Percentiles rank a stretch among this genome's conserved stretches.
Conservation (phyloP, 2,329 filamentous ascomycete genomes). For the Colletotrichum cereale region DNA sequence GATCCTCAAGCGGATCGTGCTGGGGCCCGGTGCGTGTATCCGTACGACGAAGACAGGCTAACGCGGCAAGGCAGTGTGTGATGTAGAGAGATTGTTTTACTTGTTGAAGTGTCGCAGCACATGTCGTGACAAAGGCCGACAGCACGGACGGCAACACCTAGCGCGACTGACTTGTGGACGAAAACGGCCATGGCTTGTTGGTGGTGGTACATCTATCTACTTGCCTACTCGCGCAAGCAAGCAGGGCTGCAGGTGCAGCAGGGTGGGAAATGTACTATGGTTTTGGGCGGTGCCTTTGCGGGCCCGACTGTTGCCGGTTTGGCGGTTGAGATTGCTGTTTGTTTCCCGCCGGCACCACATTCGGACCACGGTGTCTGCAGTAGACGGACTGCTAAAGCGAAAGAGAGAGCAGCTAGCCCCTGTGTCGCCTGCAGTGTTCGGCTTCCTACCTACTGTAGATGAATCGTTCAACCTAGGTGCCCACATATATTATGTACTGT, state of each 20-base stretch:
- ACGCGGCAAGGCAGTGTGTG: slow-evolving; percentile 7
- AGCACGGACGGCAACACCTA: slow-evolving; percentile 29
- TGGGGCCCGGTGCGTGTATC: background rate
- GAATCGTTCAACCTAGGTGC: no score
- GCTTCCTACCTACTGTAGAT: no score
- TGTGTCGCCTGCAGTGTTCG: background rate
- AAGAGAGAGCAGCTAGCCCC: background rate
- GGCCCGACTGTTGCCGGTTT: slow-evolving; percentile 16
- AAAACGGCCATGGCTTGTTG: slow-evolving; percentile 14
- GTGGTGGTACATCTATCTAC: background rate
- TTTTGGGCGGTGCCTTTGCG: background rate
- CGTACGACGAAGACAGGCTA: background rate
- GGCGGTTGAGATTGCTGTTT: slow-evolving; percentile 19
- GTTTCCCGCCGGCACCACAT: background rate
- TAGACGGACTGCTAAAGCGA: background rate
- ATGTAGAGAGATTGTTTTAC: slow-evolving; percentile 7
- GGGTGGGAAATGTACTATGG: background rate
- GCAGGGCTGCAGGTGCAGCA: slow-evolving; percentile 7
- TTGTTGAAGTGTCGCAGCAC: slow-evolving; percentile 5
- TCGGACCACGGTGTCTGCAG: background rate
- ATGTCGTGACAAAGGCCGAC: slow-evolving; percentile 23
- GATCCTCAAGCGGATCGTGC: slow-evolving; percentile 5
- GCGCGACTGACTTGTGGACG: slow-evolving; percentile 28
- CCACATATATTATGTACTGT: no score
- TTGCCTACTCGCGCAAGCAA: background rate